Evolutionary conservation across 768 basidiomycete species (phyloP), one percentile per base, ranked within the genome.

Genomic region (Pholiota microspora): DNA sequence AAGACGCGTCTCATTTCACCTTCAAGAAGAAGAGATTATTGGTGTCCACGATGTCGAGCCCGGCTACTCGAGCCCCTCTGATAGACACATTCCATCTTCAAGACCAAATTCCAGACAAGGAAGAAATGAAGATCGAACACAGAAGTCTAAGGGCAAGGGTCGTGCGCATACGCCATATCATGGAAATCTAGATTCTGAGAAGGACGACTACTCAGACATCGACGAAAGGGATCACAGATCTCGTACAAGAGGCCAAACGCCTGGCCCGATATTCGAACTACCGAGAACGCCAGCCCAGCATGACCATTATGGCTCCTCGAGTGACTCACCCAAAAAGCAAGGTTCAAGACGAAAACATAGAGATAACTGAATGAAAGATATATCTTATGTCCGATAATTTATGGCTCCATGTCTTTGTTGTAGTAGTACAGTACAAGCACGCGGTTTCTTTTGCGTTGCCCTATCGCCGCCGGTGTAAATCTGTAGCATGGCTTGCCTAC

Each of bases 1-100:
- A 7, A 74, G 84, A 54, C 72, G 73, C 21, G 84, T 86, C 2
- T 83, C 84, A 9, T 87, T 87, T 63, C 71, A 67, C 54, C 59
- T 82, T 12, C 72, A 72, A 27, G 67, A 62, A 21, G 69, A 69
- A 38, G 63, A 63, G n/a, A 34, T 38, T n/a, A 31, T 40, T 21
- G 34, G 27, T n/a, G 58, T 57, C 8, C 45, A 29, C n/a, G 55
- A 55, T 12, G 5, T 27, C 25, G 49, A 45, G 12, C 35, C n/a
- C 24, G 29, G 21, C 1, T 13, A 47, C 25, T 54, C 53, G 36
- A 46, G 45, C 27, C 53, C 53, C 21, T 40, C 45, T 24, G 32
- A 34, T 24, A 21, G 36, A 16, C 32, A 10, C 24, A 7, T 13
- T 36, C 9, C n/a, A n/a, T n/a, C n/a, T n/a, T n/a, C 32, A 24